Evolutionary conservation across 331 rosid genomes (phyloP), one percentile per base, ranked within the genome.

Genomic region (Acacia pycnantha): DNA sequence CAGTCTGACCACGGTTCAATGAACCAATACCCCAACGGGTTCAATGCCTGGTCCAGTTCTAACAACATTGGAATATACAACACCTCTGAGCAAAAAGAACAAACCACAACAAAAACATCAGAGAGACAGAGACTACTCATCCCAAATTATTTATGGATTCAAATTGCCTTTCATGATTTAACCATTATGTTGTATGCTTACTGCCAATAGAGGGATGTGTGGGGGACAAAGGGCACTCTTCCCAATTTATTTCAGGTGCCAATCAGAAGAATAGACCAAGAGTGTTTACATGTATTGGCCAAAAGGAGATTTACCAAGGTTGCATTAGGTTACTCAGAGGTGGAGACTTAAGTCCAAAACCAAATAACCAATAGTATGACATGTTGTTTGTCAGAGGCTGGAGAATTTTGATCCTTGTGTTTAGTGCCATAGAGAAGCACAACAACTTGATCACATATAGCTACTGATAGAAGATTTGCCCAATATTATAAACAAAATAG

Each of bases 401-500:
- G 35, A 44, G 21, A n/a, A 44, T 44, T 70, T 44, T 70, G 33
- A 43, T 44, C 12, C 58, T 71, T 24, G 40, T 27, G 43, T 72
- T 27, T 24, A 27, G 41, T 26, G 26, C 61, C 12, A 72, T 33
- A 47, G 15, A 47, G 40, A 44, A 15, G 24, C 41, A 47, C 7
- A 14, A 44, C 4, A 3, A 16, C 33, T 47, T 5, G 43, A 51
- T 72, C 61, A 6, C 26, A 72, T 47, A 47, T 72, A 64, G 41
- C 33, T 43, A 35, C 37, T 31, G 27, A 68, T n/a, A 46, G 79
- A 70, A 51, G 51, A 56, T 82, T 76, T 76, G 41, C 56, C 70
- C 61, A 79, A 76, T 53, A 67, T 35, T 66, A 78, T 53, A 81
- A 81, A 53, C 77, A 56, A 80, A 83, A 76, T 61, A 58, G 81